Percentiles rank a stretch among this genome's conserved stretches.
These are phyloP conservation scores for Galerina marginata DNA, from an alignment of 768 basidiomycete genomes.

Conservation along the genomic window DNA sequence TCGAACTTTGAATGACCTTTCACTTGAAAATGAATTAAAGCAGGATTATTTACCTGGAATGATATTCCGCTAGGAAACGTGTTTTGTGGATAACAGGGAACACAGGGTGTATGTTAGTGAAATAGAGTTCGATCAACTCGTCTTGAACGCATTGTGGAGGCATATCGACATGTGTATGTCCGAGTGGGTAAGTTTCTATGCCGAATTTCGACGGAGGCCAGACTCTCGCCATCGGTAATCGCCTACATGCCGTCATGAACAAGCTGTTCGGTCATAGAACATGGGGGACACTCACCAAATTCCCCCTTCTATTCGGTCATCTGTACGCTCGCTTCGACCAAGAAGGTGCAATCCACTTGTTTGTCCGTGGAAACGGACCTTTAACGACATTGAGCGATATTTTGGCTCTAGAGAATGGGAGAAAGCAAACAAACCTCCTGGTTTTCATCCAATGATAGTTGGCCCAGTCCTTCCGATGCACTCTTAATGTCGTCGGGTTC, in stretches of 20 bases:
- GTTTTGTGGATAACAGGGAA: conserved; percentile 82
- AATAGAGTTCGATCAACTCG: conserved; percentile 75
- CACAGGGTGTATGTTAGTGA: conserved; percentile 82
- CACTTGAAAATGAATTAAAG: background rate
- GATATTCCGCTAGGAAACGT: conserved; percentile 70
- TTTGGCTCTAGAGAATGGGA: background rate
- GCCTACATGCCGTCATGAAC: conserved; percentile 44
- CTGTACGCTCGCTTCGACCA: conserved; percentile 66
- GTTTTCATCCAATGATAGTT: conserved; percentile 77
- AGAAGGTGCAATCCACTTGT: conserved; percentile 78
- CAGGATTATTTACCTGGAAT: conserved; percentile 43
- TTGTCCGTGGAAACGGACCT: conserved; percentile 88
- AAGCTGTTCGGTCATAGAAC: conserved; percentile 13
- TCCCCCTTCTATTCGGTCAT: conserved; percentile 71
- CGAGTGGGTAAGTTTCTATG: conserved; percentile 41
- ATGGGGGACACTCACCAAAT: conserved; percentile 54
- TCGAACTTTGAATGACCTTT: background rate
- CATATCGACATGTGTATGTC: conserved; percentile 54
- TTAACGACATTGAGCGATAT: conserved; percentile 2
- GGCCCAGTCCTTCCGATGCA: conserved; percentile 64
- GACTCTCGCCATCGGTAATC: conserved; percentile 74
- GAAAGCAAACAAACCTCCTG: conserved; percentile 56
- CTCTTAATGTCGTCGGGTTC: conserved; percentile 51
- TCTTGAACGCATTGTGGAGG: conserved; percentile 71
- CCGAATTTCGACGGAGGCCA: conserved; percentile 67